Evolutionary conservation across 257 asterid genomes (phyloP), one percentile per base, ranked within the genome.

Genomic region (Knoxia roxburghii): DNA sequence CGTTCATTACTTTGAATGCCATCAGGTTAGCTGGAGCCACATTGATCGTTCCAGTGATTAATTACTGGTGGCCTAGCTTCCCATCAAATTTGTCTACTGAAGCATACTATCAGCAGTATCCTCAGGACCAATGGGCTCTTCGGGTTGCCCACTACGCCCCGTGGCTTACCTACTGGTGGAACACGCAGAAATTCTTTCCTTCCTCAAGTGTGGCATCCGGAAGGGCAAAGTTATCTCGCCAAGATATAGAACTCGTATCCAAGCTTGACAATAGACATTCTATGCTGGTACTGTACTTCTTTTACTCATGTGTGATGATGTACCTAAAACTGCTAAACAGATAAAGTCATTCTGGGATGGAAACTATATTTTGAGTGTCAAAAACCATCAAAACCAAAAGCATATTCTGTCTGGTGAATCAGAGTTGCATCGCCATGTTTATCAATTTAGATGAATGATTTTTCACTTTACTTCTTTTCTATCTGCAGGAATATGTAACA

Each of bases 21-120:
- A 12, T 59, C 73, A 87, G 96, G 80, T 72, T 89, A 72, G 87
- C 85, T 59, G 92, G 96, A 49, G 95, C 79, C 2, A 70, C 87
- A 32, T 59, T 89, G 75, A 14, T 85, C 69, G 84, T 77, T 53
- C 95, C 96, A 0, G 92, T 82, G 66, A 75, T 89, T 61, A 86
- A 89, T 75, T 89, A 89, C 78, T 80, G 95, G 89, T 89, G 96
- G 95, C 77, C 88, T 37, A 66, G 95, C 67, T 86, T 89, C 71
- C 95, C 96, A 3, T 65, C 84, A 57, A 51, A 76, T 27, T 71
- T 89, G 68, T 81, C 82, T 6, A 52, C 69, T 23, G 82, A 89
- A 76, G 90, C 83, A 35, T 87, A 80, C 69, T 21, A 72, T 51
- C 72, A 74, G 64, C 96, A 89, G 72, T 48, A 64, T 0, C 68